Base-by-base conservation (phyloP, 257 asterid species). In the Dorcoceras hygrometricum region DNA sequence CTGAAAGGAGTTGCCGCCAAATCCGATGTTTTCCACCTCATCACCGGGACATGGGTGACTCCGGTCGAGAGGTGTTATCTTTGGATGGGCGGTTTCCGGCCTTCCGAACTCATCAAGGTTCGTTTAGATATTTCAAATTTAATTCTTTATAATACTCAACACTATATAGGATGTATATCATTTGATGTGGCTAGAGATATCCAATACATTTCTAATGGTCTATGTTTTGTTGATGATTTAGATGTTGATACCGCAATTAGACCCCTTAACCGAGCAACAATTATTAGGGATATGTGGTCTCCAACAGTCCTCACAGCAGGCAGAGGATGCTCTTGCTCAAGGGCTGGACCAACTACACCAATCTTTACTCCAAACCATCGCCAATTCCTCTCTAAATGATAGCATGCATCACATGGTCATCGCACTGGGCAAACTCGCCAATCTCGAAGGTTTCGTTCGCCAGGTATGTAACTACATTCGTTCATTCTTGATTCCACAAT, bases 1-100 rank as follows among this genome's bases (percentile, higher is more conserved):
- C 87, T 93, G 1, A 93, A 86, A 78, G 95, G 91, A 12, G 76
- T 73, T 34, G 99, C 95, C 2, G 97, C 89, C 18, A 85, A 85
- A 64, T 82, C 96, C 0, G 99, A 93, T 32, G 88, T 90, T 20
- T 88, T 93, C 62, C 90, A 86, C 58, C 73, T 86, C 5, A 64
- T 83, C 32, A 81, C 93, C 50, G 93, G 93, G 68, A 74, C 57
- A 34, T 86, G 90, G 86, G 76, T 66, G 29, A 76, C 93, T 22
- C 93, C 93, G 0, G 93, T 84, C 0, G 93, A 86, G 59, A 74
- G 93, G 0, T 84, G 88, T 75, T 84, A 81, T 73, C 59, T 80
- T 65, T 86, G 93, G 93, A 59, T 86, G 16, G 93, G 93, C 0
- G 93, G 83, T 43, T 81, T 83, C 60, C 82, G 88, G 1, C 88